Conservation (phyloP, 139 green algal genomes). For the Micractinium conductrix region DNA sequence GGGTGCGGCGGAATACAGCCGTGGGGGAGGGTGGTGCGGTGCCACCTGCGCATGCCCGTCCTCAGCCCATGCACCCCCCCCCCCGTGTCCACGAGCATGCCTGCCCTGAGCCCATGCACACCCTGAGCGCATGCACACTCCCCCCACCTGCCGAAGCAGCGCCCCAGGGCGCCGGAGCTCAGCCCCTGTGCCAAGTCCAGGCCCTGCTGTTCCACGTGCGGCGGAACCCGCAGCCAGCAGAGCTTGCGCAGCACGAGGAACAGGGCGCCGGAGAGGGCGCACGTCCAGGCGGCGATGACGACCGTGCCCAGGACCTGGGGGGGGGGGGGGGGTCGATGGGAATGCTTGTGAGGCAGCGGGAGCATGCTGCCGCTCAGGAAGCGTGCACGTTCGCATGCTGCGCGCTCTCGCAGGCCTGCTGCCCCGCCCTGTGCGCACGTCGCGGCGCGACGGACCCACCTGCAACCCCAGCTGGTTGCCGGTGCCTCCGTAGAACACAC, state of each 20-base stretch:
- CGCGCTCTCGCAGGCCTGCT: background rate
- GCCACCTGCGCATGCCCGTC: too few relatives aligned
- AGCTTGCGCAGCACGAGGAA: conserved; percentile 26
- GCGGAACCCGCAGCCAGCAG: conserved; percentile 23
- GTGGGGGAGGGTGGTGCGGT: too few relatives aligned
- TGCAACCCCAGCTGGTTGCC: conserved; percentile 49
- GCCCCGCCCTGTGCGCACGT: too few relatives aligned
- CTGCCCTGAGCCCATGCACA: background rate
- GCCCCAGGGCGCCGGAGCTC: background rate
- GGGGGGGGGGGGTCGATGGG: background rate
- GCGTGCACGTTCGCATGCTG: background rate
- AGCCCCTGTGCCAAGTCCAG: conserved; percentile 33
- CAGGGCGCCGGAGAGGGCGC: background rate
- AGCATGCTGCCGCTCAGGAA: too few relatives aligned
- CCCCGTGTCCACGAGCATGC: too few relatives aligned
- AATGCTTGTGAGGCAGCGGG: too few relatives aligned
- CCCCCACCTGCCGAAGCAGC: background rate
- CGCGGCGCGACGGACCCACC: too few relatives aligned
- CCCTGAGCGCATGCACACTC: background rate
- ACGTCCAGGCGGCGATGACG: conserved; percentile 32
- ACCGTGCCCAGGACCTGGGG: conserved; percentile 10
- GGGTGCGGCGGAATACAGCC: too few relatives aligned
- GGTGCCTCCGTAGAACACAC: conserved; percentile 48
- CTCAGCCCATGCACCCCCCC: too few relatives aligned
- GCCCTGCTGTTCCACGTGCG: conserved; percentile 21